A percentile compares a stretch with the other conserved stretches of the same genome.
Conservation (phyloP, 2,329 filamentous ascomycete genomes). For the Paraphaeosphaeria minitans region DNA sequence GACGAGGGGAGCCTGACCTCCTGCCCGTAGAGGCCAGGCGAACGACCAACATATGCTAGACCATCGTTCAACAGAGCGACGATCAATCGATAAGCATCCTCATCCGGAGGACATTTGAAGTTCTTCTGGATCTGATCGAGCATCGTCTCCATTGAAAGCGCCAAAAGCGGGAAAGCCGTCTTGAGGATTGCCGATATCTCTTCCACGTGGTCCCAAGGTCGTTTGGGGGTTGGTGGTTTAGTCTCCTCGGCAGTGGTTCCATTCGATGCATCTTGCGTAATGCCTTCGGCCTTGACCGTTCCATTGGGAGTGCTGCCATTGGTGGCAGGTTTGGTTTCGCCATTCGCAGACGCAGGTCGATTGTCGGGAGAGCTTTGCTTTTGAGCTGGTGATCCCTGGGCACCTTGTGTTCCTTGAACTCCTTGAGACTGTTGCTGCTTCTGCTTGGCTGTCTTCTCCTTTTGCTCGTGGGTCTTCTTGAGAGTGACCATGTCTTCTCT, state of each 20-base stretch:
- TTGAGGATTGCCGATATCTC: slow-evolving; percentile 95
- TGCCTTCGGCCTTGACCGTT: slow-evolving; percentile 47
- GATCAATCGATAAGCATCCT: slow-evolving; percentile 96
- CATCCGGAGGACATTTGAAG: slow-evolving; percentile 98
- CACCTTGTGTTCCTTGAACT: slow-evolving; percentile 51
- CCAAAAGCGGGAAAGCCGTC: slow-evolving; percentile 93
- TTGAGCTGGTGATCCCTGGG: slow-evolving; percentile 45
- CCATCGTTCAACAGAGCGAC: slow-evolving; percentile 97
- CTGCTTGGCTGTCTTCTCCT: slow-evolving; percentile 59
- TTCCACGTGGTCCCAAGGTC: slow-evolving; percentile 95
- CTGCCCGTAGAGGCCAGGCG: slow-evolving; percentile 83
- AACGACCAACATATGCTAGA: slow-evolving; percentile 86
- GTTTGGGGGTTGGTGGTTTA: slow-evolving; percentile 57
- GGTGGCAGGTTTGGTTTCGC: slow-evolving; percentile 59
- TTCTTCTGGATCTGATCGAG: slow-evolving; percentile 98
- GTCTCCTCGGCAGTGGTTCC: slow-evolving; percentile 24
- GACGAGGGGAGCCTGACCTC: slow-evolving; percentile 88
- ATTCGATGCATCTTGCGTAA: slow-evolving; percentile 41
- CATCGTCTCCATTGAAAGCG: slow-evolving; percentile 99
- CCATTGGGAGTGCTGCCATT: slow-evolving; percentile 49
- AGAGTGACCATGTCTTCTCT: slow-evolving; percentile 92
- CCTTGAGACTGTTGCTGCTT: slow-evolving; percentile 57
- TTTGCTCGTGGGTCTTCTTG: slow-evolving; percentile 79
- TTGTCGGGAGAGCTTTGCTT: slow-evolving; percentile 46
- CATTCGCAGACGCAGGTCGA: slow-evolving; percentile 39